A percentile compares a stretch with the other conserved stretches of the same genome.
phyloP scores from a whole-genome alignment of 129 eudicot species.

The Artemisia annua region DNA sequence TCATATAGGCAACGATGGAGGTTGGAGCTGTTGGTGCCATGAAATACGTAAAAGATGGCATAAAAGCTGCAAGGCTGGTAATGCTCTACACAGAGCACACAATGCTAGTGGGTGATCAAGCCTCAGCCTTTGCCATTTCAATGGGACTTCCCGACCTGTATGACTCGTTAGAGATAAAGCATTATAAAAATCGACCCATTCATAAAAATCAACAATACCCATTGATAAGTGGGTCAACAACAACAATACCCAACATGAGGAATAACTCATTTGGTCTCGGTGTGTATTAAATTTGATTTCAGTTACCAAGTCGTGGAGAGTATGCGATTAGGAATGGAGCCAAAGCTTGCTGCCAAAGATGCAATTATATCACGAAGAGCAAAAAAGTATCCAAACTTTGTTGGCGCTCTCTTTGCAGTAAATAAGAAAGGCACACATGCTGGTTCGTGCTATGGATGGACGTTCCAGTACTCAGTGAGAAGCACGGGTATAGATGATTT shows the following conservation, averaged over 20 bases:
- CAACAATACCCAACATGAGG: neutral
- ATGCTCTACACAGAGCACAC: conserved; percentile 89
- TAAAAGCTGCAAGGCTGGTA: conserved; percentile 83
- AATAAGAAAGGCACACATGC: conserved; percentile 73
- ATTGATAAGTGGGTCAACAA: no score
- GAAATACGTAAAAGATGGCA: conserved; percentile 87
- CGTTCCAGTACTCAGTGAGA: conserved; percentile 81
- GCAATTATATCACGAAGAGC: conserved; percentile 82
- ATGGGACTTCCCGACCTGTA: conserved; percentile 74
- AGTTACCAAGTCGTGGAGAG: conserved; percentile 98
- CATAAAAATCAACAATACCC: no score
- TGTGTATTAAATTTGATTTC: conserved; percentile 6
- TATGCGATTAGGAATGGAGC: conserved; percentile 90
- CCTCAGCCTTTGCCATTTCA: conserved; percentile 83
- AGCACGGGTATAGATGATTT: conserved; percentile 67
- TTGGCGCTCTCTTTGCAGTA: conserved; percentile 88
- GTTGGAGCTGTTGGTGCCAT: conserved; percentile 97
- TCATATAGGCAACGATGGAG: conserved; percentile 92
- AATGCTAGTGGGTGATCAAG: conserved; percentile 92
- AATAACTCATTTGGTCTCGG: neutral
- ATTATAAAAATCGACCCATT: no score
- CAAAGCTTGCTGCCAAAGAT: conserved; percentile 75
- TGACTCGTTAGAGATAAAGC: no score
- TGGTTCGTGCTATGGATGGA: conserved; percentile 95
- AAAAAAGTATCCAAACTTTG: conserved; percentile 66